Evolutionary conservation across 2,329 filamentous ascomycete species (phyloP).

Genomic region (Teratosphaeria viscida): DNA sequence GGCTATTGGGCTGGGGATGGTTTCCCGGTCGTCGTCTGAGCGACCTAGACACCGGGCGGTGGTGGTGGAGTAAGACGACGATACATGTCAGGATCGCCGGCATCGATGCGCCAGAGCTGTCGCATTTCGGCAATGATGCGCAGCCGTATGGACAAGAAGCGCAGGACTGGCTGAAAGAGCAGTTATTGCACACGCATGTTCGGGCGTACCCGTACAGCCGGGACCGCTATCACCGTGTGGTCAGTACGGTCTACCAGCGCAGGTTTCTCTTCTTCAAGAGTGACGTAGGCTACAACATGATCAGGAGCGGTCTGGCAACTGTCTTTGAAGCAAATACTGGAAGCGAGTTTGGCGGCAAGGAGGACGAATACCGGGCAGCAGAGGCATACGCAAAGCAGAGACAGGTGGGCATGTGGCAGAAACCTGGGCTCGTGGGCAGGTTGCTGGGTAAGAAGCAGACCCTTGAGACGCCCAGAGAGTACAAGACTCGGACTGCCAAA

Average conservation of each 20-base stretch:
- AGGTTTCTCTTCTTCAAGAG: conserved; percentile 46
- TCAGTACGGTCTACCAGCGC: conserved; percentile 61
- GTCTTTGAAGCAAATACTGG: conserved; percentile 90
- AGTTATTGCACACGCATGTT: conserved; percentile 62
- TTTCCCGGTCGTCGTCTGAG: conserved; percentile 9
- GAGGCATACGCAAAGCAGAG: conserved; percentile 39
- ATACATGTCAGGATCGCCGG: conserved; percentile 85
- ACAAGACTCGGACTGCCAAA: conserved; percentile 50
- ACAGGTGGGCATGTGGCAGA: conserved; percentile 54
- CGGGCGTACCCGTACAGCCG: conserved; percentile 71
- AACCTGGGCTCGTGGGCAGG: conserved; percentile 29
- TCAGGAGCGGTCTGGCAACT: conserved; percentile 73
- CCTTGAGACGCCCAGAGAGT: conserved; percentile 78
- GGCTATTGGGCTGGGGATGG: conserved; percentile 72
- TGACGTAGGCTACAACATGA: conserved; percentile 84
- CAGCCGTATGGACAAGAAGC: conserved; percentile 80
- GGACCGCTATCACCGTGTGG: conserved; percentile 87
- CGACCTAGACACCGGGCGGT: not conserved
- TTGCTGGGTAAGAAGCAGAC: conserved; percentile 38
- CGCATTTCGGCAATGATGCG: conserved; percentile 80
- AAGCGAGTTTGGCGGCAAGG: conserved; percentile 66
- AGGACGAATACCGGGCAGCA: conserved; percentile 54
- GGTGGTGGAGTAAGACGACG: conserved; percentile 36
- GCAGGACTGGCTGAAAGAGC: conserved; percentile 64
- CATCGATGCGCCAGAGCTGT: conserved; percentile 82